A percentile compares a stretch with the other conserved stretches of the same genome.
phyloP scores from a whole-genome alignment of 2,329 filamentous ascomycete genomes.

The Cladophialophora psammophila region DNA sequence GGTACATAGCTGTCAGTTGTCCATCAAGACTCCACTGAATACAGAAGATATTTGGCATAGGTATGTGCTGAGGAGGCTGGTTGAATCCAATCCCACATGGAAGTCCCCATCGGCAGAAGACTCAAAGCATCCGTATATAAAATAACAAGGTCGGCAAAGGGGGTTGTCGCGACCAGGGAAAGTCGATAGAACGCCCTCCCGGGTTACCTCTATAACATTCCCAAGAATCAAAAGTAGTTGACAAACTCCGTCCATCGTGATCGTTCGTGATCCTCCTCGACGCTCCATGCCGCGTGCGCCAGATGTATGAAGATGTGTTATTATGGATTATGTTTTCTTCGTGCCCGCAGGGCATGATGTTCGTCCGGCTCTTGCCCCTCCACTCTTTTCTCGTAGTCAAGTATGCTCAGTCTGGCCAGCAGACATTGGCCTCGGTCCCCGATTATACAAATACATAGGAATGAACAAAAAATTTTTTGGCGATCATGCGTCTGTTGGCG shows the following conservation, averaged over 20 bases:
- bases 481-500: neutral
- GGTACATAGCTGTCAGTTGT: neutral
- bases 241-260: constrained; percentile 2
- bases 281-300: neutral
- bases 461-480: constrained; percentile 6
- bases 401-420: constrained; percentile 22
- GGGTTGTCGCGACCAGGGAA: neutral
- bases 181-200: neutral
- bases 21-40: neutral
- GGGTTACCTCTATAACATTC: neutral
- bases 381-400: neutral
- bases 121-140: neutral
- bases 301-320: constrained; percentile 5
- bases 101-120: neutral
- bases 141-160: neutral
- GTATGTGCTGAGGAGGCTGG: neutral
- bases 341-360: neutral
- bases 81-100: neutral
- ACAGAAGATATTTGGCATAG: neutral
- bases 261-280: neutral
- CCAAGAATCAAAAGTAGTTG: neutral
- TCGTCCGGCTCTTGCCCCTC: neutral
- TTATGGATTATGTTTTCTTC: constrained; percentile 1
- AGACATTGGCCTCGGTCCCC: constrained; percentile 17
- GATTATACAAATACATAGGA: constrained; percentile 31